Conservation (phyloP, 257 asterid genomes). For the Solanum sitiens region DNA sequence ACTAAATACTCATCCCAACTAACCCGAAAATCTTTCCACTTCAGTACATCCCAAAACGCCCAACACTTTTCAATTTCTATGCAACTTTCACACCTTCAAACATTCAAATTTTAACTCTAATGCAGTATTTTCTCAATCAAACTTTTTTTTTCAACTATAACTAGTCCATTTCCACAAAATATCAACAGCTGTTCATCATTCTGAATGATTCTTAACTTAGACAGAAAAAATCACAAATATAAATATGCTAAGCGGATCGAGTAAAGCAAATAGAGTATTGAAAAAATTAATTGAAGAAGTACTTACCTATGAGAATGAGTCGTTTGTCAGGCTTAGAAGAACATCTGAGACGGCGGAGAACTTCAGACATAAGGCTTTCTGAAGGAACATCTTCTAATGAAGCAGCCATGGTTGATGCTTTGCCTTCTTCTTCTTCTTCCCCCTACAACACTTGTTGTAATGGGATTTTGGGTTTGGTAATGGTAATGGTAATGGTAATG, state of each 20-base stretch:
- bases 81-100: not conserved
- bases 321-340: slow-evolving; percentile 76
- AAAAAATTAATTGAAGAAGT: not conserved
- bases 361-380: slow-evolving; percentile 65
- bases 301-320: slow-evolving; percentile 88
- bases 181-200: no score
- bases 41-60: not conserved
- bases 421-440: not conserved
- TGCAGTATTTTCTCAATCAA: not conserved
- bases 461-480: not conserved
- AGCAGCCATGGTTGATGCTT: not conserved
- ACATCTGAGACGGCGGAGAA: slow-evolving; percentile 74
- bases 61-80: not conserved
- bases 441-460: not conserved
- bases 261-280: not conserved
- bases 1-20: not conserved
- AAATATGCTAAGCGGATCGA: not conserved
- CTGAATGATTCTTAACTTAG: not conserved
- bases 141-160: not conserved
- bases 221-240: not conserved
- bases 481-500: not conserved
- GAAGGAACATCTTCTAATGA: slow-evolving; percentile 64
- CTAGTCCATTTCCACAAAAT: no score
- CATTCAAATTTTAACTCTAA: not conserved
- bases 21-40: not conserved